phyloP scores from a whole-genome alignment of 768 basidiomycete species.

The Pseudohyphozyma bogoriensis region DNA sequence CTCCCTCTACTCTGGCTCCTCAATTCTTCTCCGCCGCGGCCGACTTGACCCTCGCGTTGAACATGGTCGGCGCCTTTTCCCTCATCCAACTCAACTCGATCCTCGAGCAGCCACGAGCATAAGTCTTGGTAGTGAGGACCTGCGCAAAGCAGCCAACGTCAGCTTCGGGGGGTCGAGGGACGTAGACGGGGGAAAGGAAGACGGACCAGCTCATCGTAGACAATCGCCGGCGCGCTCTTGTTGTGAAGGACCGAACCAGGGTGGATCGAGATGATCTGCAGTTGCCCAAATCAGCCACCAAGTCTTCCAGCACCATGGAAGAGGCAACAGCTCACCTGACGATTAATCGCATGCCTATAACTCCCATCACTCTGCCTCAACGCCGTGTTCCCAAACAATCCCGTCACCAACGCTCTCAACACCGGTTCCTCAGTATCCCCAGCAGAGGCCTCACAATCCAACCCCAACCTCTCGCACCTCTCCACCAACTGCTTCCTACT shows the following conservation, averaged over 20 bases:
- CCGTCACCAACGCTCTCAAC: slow-evolving; percentile 60
- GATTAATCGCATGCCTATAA: slow-evolving; percentile 56
- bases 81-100: slow-evolving; percentile 52
- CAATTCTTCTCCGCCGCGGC: too few species aligned
- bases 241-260: slow-evolving; percentile 72
- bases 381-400: slow-evolving; percentile 73
- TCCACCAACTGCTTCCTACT: slow-evolving; percentile 68
- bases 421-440: slow-evolving; percentile 56
- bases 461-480: slow-evolving; percentile 50
- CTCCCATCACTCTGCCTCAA: slow-evolving; percentile 71
- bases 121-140: slow-evolving; percentile 73
- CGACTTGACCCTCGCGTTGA: too few species aligned
- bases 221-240: slow-evolving; percentile 72
- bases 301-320: neutral
- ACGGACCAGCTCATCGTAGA: slow-evolving; percentile 81
- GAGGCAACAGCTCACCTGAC: slow-evolving; percentile 34
- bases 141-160: slow-evolving; percentile 32
- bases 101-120: slow-evolving; percentile 81
- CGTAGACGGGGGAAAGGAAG: too few species aligned
- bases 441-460: slow-evolving; percentile 50
- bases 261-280: slow-evolving; percentile 70
- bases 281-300: neutral
- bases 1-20: too few species aligned
- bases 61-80: neutral
- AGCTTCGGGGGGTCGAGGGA: neutral